Percentiles rank a stretch among this genome's conserved stretches.
These are phyloP conservation scores for Aspergillus sp. DNA, from an alignment of 2,329 filamentous ascomycete genomes.

Conservation along the genomic window DNA sequence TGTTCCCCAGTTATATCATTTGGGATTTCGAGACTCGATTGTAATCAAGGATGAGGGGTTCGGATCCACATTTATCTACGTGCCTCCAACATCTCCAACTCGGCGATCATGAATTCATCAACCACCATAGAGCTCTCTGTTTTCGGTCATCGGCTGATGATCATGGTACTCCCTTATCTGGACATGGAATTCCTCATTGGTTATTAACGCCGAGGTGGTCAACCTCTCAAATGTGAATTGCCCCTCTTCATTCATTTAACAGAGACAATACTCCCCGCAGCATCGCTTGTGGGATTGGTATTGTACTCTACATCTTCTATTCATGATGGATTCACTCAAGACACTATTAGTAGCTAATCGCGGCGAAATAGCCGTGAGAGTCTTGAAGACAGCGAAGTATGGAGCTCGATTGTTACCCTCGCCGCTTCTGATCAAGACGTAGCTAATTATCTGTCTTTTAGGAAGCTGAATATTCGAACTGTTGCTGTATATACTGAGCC, in stretches of 20 bases:
- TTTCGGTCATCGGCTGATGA: too few species aligned
- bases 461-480: constrained; percentile 45
- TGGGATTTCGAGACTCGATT: too few species aligned
- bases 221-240: background rate
- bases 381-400: constrained; percentile 47
- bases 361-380: constrained; percentile 54
- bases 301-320: background rate
- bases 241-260: background rate
- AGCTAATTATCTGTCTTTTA: constrained; percentile 6
- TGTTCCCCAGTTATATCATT: too few species aligned
- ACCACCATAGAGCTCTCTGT: too few species aligned
- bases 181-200: too few species aligned
- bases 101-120: background rate
- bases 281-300: background rate
- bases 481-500: constrained; percentile 56
- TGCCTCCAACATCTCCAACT: background rate
- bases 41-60: background rate
- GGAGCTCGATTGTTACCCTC: background rate
- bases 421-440: background rate
- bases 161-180: too few species aligned
- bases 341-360: constrained; percentile 56
- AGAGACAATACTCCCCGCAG: background rate
- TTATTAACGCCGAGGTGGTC: background rate
- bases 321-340: constrained; percentile 38
- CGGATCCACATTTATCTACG: background rate